These are phyloP conservation scores for Fraxinus quadrangulata DNA, from an alignment of 257 asterid genomes.

Conservation along the genomic window DNA sequence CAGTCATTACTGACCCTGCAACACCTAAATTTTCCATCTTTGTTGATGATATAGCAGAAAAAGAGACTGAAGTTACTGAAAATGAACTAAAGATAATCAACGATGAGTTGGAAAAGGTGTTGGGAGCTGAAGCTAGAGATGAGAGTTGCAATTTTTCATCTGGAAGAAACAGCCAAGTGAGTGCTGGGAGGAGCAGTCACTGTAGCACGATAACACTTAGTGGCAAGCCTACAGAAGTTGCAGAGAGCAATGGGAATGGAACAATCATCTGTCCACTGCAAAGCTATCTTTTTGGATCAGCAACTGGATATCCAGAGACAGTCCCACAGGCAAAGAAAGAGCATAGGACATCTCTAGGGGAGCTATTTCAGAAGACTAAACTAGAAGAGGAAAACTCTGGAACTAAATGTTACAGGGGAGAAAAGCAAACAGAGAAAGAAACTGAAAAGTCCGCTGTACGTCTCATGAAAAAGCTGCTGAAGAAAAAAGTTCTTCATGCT, in stretches of 20 bases:
- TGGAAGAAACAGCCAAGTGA: constrained; percentile 79
- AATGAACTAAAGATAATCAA: constrained; percentile 74
- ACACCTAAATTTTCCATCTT: constrained; percentile 83
- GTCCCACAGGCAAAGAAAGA: constrained; percentile 52
- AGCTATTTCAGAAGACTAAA: constrained; percentile 81
- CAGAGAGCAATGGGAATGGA: constrained; percentile 50
- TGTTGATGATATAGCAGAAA: constrained; percentile 75
- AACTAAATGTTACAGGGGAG: constrained; percentile 47
- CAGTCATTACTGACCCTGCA: constrained; percentile 48
- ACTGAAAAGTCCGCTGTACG: constrained; percentile 63
- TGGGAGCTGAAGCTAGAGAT: constrained; percentile 58
- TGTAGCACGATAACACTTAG: constrained; percentile 67
- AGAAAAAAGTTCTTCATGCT: constrained; percentile 48
- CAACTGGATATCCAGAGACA: constrained; percentile 58
- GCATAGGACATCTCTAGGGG: constrained; percentile 79
- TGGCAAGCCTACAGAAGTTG: constrained; percentile 57
- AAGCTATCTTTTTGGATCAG: constrained; percentile 81
- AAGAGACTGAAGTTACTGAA: constrained; percentile 78
- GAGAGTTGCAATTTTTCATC: constrained; percentile 59
- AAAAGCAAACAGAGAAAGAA: constrained; percentile 60
- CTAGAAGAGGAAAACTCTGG: constrained; percentile 55
- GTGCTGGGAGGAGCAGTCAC: constrained; percentile 72
- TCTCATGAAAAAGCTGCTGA: constrained; percentile 71
- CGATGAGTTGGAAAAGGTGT: constrained; percentile 88
- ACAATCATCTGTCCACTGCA: constrained; percentile 70